These are phyloP conservation scores for Poteriospumella lacustris DNA, from an alignment of 108 stramenopile genomes.

Conservation along the genomic window DNA sequence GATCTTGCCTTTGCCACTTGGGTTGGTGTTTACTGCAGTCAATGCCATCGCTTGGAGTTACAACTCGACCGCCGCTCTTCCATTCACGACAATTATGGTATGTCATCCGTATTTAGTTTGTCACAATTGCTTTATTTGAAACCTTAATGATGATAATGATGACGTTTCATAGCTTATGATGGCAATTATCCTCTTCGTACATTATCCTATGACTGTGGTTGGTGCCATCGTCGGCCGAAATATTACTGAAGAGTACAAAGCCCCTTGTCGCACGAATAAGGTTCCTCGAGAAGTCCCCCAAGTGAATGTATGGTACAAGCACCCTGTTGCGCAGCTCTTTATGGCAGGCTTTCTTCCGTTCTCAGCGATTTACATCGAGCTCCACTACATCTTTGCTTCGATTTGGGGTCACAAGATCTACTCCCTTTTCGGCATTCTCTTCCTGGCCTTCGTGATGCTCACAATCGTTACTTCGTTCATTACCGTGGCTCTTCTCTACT, in stretches of 20 bases:
- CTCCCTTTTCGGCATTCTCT: constrained; percentile 93
- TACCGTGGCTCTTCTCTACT: constrained; percentile 88
- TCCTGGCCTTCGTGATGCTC: constrained; percentile 84
- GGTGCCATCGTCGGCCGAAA: constrained; percentile 87
- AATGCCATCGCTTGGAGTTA: constrained; percentile 83
- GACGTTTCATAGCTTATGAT: constrained; percentile 43
- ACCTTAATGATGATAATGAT: not conserved
- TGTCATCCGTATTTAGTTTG: not conserved
- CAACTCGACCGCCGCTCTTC: constrained; percentile 86
- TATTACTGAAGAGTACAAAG: constrained; percentile 76
- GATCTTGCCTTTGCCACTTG: constrained; percentile 78
- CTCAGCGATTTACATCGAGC: constrained; percentile 93
- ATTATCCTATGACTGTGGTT: constrained; percentile 79
- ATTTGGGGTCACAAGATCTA: constrained; percentile 99
- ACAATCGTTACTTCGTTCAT: constrained; percentile 77
- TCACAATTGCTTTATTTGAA: not conserved
- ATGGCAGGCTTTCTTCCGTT: constrained; percentile 98
- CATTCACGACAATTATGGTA: constrained; percentile 81
- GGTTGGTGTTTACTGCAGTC: constrained; percentile 74
- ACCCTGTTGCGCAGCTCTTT: constrained; percentile 49
- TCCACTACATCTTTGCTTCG: constrained; percentile 92
- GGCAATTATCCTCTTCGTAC: constrained; percentile 68
- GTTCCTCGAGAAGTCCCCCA: constrained; percentile 87
- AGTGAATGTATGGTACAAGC: constrained; percentile 54
- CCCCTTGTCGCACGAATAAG: constrained; percentile 93